These are phyloP conservation scores for Malassezia arunalokei DNA, from an alignment of 1,284 basidiomycete genomes.

Conservation along the genomic window DNA sequence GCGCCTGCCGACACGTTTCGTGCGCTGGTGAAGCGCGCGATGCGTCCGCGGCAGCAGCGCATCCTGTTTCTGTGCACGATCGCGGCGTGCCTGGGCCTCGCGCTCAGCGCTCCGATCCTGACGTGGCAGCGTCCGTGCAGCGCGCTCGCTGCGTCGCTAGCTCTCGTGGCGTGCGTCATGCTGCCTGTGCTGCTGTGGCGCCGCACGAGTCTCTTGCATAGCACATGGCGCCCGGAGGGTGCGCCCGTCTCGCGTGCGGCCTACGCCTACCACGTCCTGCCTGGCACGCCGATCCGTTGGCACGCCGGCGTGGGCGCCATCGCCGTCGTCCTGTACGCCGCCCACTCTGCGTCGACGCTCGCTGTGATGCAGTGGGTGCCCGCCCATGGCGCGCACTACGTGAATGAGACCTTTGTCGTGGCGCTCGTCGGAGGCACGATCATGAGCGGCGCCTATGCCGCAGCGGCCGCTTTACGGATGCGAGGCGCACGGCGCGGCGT, in stretches of 20 bases:
- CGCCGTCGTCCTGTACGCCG: conserved; percentile 14
- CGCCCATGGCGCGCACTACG: conserved; percentile 25
- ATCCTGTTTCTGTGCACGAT: conserved; percentile 20
- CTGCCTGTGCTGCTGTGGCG: conserved; percentile 19
- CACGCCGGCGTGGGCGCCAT: conserved; percentile 14
- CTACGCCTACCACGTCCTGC: not conserved
- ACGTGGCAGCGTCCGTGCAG: conserved; percentile 13
- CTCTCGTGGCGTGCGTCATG: conserved; percentile 14
- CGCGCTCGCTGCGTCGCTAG: conserved; percentile 1
- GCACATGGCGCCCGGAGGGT: not conserved
- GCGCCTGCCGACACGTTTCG: conserved; percentile 11
- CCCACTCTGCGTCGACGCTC: not conserved
- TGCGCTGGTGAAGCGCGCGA: conserved; percentile 15
- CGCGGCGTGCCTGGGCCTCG: conserved; percentile 17
- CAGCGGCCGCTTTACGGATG: conserved; percentile 13
- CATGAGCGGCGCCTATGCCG: conserved; percentile 8
- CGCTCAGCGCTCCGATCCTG: conserved; percentile 2
- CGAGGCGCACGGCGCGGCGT: conserved; percentile 12
- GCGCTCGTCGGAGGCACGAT: conserved; percentile 9
- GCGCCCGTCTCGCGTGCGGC: not conserved
- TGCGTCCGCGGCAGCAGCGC: conserved; percentile 28
- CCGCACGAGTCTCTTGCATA: conserved; percentile 5
- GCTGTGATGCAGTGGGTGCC: conserved; percentile 22
- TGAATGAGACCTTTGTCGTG: conserved; percentile 28
- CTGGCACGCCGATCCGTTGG: not conserved